Evolutionary conservation across 176 grass and related monocot genomes (phyloP).

Genomic region (Carex myosuroides): DNA sequence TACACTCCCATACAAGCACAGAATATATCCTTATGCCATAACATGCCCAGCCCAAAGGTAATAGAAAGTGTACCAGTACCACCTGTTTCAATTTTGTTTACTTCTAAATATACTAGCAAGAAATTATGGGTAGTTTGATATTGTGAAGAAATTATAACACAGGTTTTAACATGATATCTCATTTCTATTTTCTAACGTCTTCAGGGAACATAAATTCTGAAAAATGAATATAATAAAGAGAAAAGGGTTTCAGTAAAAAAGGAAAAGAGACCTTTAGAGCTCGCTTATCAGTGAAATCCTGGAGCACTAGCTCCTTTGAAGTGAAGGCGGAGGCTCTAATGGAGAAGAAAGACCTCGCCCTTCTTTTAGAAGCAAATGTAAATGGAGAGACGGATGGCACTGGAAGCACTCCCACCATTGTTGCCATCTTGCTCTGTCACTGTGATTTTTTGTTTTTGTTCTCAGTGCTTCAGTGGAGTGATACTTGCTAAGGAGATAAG

Average conservation of each 20-base stretch:
- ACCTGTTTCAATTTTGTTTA: no score
- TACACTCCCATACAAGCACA: neutral
- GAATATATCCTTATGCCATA: neutral
- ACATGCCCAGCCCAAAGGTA: no score
- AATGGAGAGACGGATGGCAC: conserved; percentile 22
- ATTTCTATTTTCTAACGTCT: no score
- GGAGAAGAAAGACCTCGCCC: conserved; percentile 28
- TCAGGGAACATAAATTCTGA: neutral
- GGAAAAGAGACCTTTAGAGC: conserved; percentile 65
- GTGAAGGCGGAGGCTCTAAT: conserved; percentile 42
- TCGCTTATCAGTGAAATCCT: conserved; percentile 47
- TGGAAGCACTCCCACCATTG: conserved; percentile 38
- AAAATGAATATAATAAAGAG: neutral
- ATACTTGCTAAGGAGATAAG: neutral
- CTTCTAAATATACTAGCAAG: neutral
- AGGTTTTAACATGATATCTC: neutral
- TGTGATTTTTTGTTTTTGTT: conserved; percentile 19
- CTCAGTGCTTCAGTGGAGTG: neutral
- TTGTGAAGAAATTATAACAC: neutral
- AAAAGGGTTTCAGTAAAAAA: neutral
- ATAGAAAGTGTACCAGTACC: no score
- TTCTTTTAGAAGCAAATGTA: neutral
- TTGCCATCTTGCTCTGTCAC: conserved; percentile 13
- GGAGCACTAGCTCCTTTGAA: conserved; percentile 56
- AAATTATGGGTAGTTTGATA: neutral